phyloP scores from a whole-genome alignment of 192 early-diverging fungal species.

The Gamsiella multidivaricata region DNA sequence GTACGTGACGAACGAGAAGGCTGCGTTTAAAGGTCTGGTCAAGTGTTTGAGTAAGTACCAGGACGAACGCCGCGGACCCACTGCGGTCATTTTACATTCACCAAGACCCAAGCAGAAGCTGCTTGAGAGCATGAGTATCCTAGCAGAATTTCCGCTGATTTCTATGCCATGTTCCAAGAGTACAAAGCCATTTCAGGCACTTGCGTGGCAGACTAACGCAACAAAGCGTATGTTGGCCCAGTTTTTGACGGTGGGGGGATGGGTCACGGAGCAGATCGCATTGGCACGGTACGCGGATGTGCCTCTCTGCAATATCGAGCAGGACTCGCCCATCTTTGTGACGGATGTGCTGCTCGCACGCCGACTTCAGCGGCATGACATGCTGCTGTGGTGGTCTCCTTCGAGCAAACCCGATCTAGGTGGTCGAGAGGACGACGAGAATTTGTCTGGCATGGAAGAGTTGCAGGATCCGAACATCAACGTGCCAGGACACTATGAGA shows the following conservation, averaged over 20 bases:
- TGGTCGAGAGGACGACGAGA: constrained; percentile 85
- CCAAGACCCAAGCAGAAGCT: constrained; percentile 63
- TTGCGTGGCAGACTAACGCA: constrained; percentile 87
- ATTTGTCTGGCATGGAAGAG: constrained; percentile 62
- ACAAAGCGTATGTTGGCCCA: constrained; percentile 79
- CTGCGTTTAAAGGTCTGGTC: constrained; percentile 68
- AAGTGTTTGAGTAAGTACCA: constrained; percentile 70
- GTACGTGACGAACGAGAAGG: constrained; percentile 59
- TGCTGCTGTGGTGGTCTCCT: constrained; percentile 92
- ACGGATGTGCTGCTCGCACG: constrained; percentile 89
- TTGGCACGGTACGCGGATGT: constrained; percentile 85
- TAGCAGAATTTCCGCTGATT: constrained; percentile 79
- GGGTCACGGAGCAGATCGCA: constrained; percentile 77
- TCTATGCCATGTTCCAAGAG: constrained; percentile 75
- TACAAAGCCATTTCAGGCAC: constrained; percentile 77
- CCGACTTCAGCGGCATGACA: constrained; percentile 77
- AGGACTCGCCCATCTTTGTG: constrained; percentile 84
- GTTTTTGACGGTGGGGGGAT: constrained; percentile 79
- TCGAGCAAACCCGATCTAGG: constrained; percentile 87
- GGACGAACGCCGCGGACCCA: constrained; percentile 69
- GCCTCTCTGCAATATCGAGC: constrained; percentile 90
- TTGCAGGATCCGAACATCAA: constrained; percentile 80
- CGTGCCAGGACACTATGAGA: constrained; percentile 76
- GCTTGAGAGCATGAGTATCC: constrained; percentile 57
- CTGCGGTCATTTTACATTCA: constrained; percentile 81